Evolutionary conservation across 108 stramenopile species (phyloP), one percentile per base, ranked within the genome.

Genomic region (Nitzschia sp.): DNA sequence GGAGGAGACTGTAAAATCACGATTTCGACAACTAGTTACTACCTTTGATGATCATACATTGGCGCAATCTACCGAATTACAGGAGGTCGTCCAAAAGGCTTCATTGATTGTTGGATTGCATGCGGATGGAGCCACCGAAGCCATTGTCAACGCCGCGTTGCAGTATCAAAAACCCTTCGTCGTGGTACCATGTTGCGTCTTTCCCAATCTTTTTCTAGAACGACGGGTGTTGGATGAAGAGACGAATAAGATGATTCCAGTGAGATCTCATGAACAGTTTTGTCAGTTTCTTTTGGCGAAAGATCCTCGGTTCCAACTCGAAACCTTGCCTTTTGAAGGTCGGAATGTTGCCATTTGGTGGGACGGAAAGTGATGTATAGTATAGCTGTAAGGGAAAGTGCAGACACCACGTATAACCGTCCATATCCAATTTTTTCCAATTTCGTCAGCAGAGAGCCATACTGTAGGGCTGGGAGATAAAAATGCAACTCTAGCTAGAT

Each of bases 121-220:
- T 76, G 83, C 91, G 1, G 94, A 95, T 80, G 88, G 80, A 26
- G 90, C 91, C 16, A 95, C 94, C 0, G 94, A 95, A 63, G 87
- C 83, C 1, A 92, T 95, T 58, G 88, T 92, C 0, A 85, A 95
- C 52, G 77, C 73, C 33, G 94, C 89, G 6, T 70, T 89, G 33
- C 19, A 60, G 11, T 85, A 77, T 68, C 50, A 71, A 48, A 92
- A 90, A 63, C 87, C 92, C 0, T 93, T 87, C 73, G 87, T 86
- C 1, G 87, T 93, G 1, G 87, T 93, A 3, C 92, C 92, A 5
- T 93, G 92, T 59, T 93, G 91, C 75, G 92, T 93, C 19, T 93
- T 93, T 81, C 92, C 92, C 9, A 87, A 80, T 58, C 48, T 93
- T 1, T 90, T 90, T 76, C 62, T 27, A 6, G 1, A 56, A 41